A percentile compares a stretch with the other conserved stretches of the same genome.
Evolutionary conservation across 176 grass and related monocot species (phyloP).

Genomic region (Poa pratensis): DNA sequence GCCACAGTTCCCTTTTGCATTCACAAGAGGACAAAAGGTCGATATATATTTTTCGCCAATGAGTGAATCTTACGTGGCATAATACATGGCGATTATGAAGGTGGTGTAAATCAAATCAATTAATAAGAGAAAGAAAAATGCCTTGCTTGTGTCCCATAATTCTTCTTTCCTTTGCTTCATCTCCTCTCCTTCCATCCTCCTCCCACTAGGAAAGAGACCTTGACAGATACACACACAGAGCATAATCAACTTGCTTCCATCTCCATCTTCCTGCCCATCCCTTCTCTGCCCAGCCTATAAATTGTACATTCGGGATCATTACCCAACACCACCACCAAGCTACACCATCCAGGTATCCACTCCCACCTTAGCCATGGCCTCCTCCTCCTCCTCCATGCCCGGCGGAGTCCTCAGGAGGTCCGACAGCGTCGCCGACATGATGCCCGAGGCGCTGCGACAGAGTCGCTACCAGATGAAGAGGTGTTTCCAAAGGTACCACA

Average conservation of each 20-base stretch:
- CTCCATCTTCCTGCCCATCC: not conserved
- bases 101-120: not conserved
- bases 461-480: conserved; percentile 91
- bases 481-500: conserved; percentile 58
- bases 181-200: not conserved
- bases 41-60: not conserved
- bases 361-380: not conserved
- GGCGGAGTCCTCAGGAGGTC: not conserved
- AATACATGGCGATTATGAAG: not conserved
- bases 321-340: conserved; percentile 2
- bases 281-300: conserved; percentile 9
- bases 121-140: conserved; percentile 24
- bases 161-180: conserved; percentile 19
- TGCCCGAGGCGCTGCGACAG: conserved; percentile 72
- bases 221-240: not conserved
- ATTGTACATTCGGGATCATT: not conserved
- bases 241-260: conserved; percentile 20
- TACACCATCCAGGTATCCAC: not conserved
- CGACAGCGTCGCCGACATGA: conserved; percentile 59
- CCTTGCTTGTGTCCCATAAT: conserved; percentile 14
- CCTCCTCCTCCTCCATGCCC: conserved; percentile 12
- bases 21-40: not conserved
- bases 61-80: not conserved
- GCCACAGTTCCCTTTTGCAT: not conserved
- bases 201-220: conserved; percentile 1